Percentiles rank a stretch among this genome's conserved stretches.
Conservation (phyloP, 1,139 yeast genomes). For the Kodamaea plutei region DNA sequence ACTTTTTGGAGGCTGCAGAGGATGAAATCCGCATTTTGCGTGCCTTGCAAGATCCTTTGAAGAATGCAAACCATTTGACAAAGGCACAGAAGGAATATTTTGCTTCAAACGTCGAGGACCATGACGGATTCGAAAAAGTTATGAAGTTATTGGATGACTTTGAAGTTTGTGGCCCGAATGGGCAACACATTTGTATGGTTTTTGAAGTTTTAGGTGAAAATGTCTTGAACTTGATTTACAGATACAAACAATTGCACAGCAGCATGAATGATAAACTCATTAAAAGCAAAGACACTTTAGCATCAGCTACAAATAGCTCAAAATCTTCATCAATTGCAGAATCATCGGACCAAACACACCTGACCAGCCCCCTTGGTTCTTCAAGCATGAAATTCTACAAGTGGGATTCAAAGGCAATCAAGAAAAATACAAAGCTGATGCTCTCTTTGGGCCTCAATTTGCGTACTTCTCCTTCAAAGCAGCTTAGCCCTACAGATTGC, state of each 20-base stretch:
- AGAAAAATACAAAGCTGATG: conserved; percentile 23
- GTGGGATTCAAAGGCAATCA: conserved; percentile 20
- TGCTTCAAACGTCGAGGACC: conserved; percentile 46
- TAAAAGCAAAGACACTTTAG: conserved; percentile 1
- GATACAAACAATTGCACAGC: conserved; percentile 46
- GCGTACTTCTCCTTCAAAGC: conserved; percentile 4
- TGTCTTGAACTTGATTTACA: conserved; percentile 62
- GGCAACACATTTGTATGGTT: conserved; percentile 79
- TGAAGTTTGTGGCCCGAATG: conserved; percentile 68
- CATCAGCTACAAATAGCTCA: not conserved
- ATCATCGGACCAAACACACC: too few species aligned
- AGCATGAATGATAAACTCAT: conserved; percentile 1
- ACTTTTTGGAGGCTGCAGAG: conserved; percentile 78
- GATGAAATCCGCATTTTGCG: conserved; percentile 73
- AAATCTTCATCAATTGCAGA: not conserved
- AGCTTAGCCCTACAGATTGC: too few species aligned
- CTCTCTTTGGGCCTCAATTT: conserved; percentile 23
- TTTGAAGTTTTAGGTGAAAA: conserved; percentile 87
- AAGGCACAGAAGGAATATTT: conserved; percentile 9
- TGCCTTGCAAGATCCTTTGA: conserved; percentile 32
- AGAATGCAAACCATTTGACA: conserved; percentile 9
- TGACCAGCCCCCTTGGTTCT: too few species aligned
- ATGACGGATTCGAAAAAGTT: conserved; percentile 67
- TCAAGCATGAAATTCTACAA: conserved; percentile 20
- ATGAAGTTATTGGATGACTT: conserved; percentile 65